phyloP scores from a whole-genome alignment of 345 rosid genomes.

The Triadica sebifera region DNA sequence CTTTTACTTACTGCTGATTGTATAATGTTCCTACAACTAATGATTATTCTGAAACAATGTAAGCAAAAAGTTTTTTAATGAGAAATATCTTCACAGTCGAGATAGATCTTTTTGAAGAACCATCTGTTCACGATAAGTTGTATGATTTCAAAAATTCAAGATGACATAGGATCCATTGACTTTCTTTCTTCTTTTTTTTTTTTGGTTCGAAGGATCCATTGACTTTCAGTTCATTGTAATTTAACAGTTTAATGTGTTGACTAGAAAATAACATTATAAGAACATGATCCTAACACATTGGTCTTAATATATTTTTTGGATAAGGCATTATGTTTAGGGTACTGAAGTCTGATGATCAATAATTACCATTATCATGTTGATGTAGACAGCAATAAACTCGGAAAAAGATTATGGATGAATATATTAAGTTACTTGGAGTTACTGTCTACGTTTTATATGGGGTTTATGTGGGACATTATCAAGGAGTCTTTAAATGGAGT shows the following conservation, averaged over 20 bases:
- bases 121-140: neutral
- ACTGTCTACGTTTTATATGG: no score
- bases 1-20: neutral
- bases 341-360: neutral
- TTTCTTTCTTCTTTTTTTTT: no score
- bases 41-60: neutral
- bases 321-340: neutral
- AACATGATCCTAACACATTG: neutral
- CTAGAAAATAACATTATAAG: neutral
- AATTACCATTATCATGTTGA: neutral
- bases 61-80: neutral
- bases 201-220: conserved; percentile 16
- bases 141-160: neutral
- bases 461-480: no score
- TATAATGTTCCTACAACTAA: neutral
- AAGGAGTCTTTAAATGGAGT: neutral
- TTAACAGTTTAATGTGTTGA: neutral
- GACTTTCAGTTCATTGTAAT: neutral
- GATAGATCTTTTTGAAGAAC: neutral
- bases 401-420: neutral
- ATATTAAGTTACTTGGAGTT: neutral
- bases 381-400: neutral
- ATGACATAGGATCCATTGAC: conserved; percentile 11
- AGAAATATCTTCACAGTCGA: neutral
- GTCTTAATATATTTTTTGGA: neutral